phyloP scores from a whole-genome alignment of 805 yeast species.

The Lipomyces kockii region DNA sequence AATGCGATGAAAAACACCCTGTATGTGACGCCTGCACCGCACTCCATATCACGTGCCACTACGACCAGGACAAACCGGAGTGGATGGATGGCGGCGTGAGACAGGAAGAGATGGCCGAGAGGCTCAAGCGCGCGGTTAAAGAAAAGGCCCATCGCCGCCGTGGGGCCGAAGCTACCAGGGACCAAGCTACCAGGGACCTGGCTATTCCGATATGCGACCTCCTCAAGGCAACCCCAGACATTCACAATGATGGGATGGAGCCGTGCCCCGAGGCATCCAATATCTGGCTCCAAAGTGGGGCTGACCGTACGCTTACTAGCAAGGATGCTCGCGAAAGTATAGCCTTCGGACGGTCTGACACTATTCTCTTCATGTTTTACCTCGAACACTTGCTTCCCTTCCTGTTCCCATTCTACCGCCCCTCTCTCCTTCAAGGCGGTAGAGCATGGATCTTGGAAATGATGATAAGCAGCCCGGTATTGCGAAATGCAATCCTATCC shows the following conservation, averaged over 20 bases:
- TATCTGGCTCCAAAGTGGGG: background rate
- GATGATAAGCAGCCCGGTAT: background rate
- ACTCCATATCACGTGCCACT: constrained; percentile 3
- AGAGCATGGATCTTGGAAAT: background rate
- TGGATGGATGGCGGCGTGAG: background rate
- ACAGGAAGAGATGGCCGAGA: background rate
- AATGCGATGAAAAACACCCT: background rate
- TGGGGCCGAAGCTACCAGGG: no score
- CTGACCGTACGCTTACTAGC: background rate
- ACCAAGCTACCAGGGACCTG: no score
- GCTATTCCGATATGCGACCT: no score
- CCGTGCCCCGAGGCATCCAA: no score
- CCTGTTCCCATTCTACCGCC: constrained; percentile 1
- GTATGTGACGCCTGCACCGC: background rate
- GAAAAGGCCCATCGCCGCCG: background rate
- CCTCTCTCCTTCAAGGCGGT: background rate
- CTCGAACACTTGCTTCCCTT: background rate
- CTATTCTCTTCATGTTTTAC: background rate
- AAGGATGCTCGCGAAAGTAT: background rate
- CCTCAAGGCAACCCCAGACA: no score
- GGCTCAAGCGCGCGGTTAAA: background rate
- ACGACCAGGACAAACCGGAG: background rate
- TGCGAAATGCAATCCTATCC: background rate
- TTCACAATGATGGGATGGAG: no score
- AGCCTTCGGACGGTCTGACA: background rate